A percentile compares a stretch with the other conserved stretches of the same genome.
Conservation (phyloP, 2,329 filamentous ascomycete genomes). For the Botrytis medusae region DNA sequence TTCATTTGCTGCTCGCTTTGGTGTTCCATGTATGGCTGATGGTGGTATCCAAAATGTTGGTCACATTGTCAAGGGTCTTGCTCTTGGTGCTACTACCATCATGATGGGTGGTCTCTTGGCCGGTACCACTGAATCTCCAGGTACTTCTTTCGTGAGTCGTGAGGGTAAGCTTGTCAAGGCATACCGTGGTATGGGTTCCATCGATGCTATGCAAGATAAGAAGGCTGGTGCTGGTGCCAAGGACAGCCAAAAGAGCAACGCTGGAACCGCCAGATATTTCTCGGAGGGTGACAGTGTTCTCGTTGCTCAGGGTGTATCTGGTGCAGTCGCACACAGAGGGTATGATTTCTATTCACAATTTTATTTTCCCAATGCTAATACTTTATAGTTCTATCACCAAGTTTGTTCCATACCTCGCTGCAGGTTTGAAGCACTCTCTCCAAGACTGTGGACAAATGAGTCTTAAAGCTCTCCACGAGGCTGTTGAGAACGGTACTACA, state of each 20-base stretch:
- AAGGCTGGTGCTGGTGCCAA: slow-evolving; percentile 81
- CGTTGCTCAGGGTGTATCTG: slow-evolving; percentile 94
- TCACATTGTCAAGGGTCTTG: slow-evolving; percentile 97
- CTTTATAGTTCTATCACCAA: slow-evolving; percentile 70
- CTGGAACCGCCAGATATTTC: slow-evolving; percentile 96
- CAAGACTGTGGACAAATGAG: slow-evolving; percentile 92
- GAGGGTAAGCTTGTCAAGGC: slow-evolving; percentile 99
- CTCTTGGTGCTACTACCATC: slow-evolving; percentile 89
- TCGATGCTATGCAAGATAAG: slow-evolving; percentile 99
- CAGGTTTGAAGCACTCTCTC: slow-evolving; percentile 94
- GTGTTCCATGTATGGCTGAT: slow-evolving; percentile 96
- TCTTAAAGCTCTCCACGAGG: slow-evolving; percentile 71
- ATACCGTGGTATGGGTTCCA: slow-evolving; percentile 98
- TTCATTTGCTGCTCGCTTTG: slow-evolving; percentile 85
- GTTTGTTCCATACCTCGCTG: slow-evolving; percentile 93
- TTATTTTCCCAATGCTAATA: slow-evolving; percentile 10
- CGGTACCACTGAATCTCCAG: slow-evolving; percentile 95
- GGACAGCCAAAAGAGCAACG: slow-evolving; percentile 79
- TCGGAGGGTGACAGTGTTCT: slow-evolving; percentile 93
- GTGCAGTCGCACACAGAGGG: slow-evolving; percentile 75
- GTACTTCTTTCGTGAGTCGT: slow-evolving; percentile 91
- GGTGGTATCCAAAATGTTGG: slow-evolving; percentile 98
- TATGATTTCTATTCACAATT: slow-evolving; percentile 34
- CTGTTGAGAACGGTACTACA: slow-evolving; percentile 71
- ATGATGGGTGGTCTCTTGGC: slow-evolving; percentile 99